Conservation (phyloP, 2,329 filamentous ascomycete genomes). For the Pseudocercospora vitis region DNA sequence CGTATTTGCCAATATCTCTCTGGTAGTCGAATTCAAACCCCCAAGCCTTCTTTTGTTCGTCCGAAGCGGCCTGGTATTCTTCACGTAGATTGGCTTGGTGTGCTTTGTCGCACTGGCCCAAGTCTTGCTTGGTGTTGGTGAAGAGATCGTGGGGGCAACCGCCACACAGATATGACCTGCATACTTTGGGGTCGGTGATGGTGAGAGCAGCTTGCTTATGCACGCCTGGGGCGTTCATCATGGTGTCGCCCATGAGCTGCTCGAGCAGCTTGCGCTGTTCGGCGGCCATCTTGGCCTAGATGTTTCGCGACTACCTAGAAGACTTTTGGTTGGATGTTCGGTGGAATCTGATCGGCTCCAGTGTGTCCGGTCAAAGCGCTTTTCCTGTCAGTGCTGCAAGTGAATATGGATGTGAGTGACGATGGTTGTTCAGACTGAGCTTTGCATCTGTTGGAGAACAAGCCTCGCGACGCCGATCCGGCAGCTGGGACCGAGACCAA, state of each 20-base stretch:
- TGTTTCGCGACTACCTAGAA: too few relatives aligned
- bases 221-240: slow-evolving; percentile 63
- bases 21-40: slow-evolving; percentile 97
- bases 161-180: slow-evolving; percentile 88
- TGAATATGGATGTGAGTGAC: too few relatives aligned
- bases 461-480: slow-evolving; percentile 1
- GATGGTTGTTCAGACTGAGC: background rate
- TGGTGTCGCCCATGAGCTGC: slow-evolving; percentile 76
- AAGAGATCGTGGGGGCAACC: slow-evolving; percentile 98
- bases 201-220: slow-evolving; percentile 78
- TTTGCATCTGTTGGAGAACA: background rate
- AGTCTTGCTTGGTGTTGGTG: slow-evolving; percentile 98
- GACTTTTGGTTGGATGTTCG: too few relatives aligned
- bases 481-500: background rate
- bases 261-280: slow-evolving; percentile 98
- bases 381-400: too few relatives aligned
- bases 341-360: too few relatives aligned
- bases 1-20: slow-evolving; percentile 92
- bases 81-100: slow-evolving; percentile 86
- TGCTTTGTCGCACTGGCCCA: slow-evolving; percentile 82
- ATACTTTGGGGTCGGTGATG: slow-evolving; percentile 89
- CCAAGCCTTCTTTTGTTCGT: slow-evolving; percentile 71
- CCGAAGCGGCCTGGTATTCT: slow-evolving; percentile 76
- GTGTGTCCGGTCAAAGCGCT: too few relatives aligned
- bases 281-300: slow-evolving; percentile 71